Evolutionary conservation across 2,329 filamentous ascomycete species (phyloP), one percentile per base, ranked within the genome.

Genomic region (Monascus ruber): DNA sequence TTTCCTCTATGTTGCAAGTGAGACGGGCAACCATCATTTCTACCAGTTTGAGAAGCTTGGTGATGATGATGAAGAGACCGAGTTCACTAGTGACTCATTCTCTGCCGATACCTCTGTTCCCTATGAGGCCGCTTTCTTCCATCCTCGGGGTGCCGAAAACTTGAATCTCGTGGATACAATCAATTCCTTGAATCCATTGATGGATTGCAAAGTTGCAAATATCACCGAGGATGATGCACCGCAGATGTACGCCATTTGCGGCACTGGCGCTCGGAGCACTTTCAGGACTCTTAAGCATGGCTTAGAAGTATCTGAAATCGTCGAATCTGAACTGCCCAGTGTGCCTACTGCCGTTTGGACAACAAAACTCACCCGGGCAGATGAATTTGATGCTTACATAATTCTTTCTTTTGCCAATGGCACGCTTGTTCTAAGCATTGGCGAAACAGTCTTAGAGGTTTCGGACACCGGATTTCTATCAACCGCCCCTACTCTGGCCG

Each of bases 31-130:
- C 58, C 85, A 93, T 57, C 79, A 87, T 43, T 87, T 98, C 50
- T 98, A 96, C 62, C 89, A 96, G 58, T 94, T 99, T 46, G 87
- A 95, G 60, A 94, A 94, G 55, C 77, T 99, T 5, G 93, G 89
- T 33, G 91, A 98, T 46, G 89, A 96, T 52, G 87, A 94, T 45
- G 83, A 94, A 2, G 87, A 96, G 60, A 72, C 79, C 1, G 83
- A 94, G 55, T 95, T 88, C 53, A 74, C 71, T 25, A 95, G 88
- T 61, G 85, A 91, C 38, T 72, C 83, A 46, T 94, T 83, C 48
- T 81, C 86, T 1, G 74, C 81, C 0, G 86, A 95, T 51, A 77
- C 83, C 0, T 72, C 71, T 5, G 78, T 81, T 11, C 65, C 78
- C 0, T 87, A 87, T 48, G 74, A 79, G 2, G 84, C 88, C 1